A percentile compares a stretch with the other conserved stretches of the same genome.
Conservation (phyloP, 257 asterid species). For the Przewalskia tangutica region DNA sequence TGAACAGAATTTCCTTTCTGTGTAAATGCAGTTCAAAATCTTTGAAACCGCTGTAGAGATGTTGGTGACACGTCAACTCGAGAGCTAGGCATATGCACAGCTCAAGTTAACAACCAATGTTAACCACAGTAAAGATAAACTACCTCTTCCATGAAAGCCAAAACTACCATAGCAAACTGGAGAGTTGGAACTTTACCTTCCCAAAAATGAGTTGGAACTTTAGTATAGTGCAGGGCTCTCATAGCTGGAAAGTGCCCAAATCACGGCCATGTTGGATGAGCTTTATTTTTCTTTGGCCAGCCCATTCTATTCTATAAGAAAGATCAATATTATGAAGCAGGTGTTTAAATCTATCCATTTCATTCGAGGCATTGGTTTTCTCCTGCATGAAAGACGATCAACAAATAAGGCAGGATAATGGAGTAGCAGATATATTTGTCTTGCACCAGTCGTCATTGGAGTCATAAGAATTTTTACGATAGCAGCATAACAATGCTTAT, state of each 20-base stretch:
- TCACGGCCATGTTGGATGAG: constrained; percentile 68
- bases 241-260: constrained; percentile 69
- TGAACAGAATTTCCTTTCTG: not conserved
- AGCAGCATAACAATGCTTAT: not conserved
- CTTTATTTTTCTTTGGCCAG: constrained; percentile 61
- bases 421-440: not conserved
- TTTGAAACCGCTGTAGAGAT: not conserved
- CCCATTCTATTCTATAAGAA: constrained; percentile 83
- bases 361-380: constrained; percentile 32
- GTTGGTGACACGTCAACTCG: not conserved
- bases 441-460: not conserved
- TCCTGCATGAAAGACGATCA: constrained; percentile 41
- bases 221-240: not conserved
- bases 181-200: not conserved
- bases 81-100: not conserved
- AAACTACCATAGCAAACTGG: not conserved
- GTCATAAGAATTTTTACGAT: not conserved
- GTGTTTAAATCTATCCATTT: constrained; percentile 55
- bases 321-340: constrained; percentile 80
- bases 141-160: not conserved
- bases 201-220: not conserved
- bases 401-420: not conserved
- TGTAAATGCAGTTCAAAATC: not conserved
- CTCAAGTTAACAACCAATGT: not conserved
- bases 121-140: not conserved